phyloP scores from a whole-genome alignment of 1,284 basidiomycete species.

The Cystobasidiaceae sp. region DNA sequence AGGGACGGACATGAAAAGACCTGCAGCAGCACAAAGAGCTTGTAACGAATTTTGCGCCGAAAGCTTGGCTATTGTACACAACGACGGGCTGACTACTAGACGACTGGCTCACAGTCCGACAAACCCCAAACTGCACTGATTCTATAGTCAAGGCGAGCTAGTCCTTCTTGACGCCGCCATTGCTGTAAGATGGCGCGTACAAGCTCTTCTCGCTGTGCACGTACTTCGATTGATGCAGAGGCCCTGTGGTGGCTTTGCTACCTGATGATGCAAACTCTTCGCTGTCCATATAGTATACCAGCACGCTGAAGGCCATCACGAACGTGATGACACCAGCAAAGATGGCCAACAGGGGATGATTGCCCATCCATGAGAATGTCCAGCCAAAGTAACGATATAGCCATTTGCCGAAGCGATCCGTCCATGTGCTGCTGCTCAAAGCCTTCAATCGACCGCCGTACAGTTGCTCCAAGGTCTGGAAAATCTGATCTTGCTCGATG shows the following conservation, averaged over 20 bases:
- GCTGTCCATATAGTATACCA: slow-evolving; percentile 41
- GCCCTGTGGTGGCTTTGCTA: neutral
- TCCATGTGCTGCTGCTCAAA: slow-evolving; percentile 49
- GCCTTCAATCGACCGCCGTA: slow-evolving; percentile 55
- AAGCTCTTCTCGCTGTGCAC: slow-evolving; percentile 20
- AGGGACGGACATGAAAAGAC: too few species aligned
- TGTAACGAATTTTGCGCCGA: too few species aligned
- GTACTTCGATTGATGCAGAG: slow-evolving; percentile 10
- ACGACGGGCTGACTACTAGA: neutral
- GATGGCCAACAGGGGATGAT: slow-evolving; percentile 46
- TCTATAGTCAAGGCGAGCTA: neutral
- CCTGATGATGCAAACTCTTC: neutral
- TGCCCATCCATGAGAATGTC: slow-evolving; percentile 25
- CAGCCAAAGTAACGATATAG: neutral
- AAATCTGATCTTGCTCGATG: slow-evolving; percentile 58
- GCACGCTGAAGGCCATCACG: slow-evolving; percentile 41
- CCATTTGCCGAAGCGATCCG: slow-evolving; percentile 40
- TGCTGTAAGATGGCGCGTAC: neutral
- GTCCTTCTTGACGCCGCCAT: slow-evolving; percentile 18
- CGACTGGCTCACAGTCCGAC: neutral
- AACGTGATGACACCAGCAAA: slow-evolving; percentile 42
- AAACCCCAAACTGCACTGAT: neutral
- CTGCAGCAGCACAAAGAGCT: too few species aligned
- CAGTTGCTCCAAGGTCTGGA: slow-evolving; percentile 65
- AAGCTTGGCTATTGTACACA: too few species aligned